These are phyloP conservation scores for Solanum phureja DNA, from an alignment of 257 asterid species.

Conservation along the genomic window DNA sequence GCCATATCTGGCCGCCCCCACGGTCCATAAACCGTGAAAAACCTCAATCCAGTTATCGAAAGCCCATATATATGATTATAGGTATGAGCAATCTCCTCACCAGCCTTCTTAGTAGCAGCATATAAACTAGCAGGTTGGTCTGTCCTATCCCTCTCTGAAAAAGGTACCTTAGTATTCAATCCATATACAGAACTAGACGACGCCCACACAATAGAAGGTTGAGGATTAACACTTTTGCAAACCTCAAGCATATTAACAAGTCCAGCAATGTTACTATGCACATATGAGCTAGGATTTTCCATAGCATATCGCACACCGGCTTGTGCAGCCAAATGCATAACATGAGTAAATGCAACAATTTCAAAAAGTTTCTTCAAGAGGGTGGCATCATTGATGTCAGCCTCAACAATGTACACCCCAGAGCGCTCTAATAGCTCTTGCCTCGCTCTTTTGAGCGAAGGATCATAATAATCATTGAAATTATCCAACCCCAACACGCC, in stretches of 20 bases:
- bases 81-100: slow-evolving; percentile 9
- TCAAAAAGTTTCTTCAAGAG: slow-evolving; percentile 68
- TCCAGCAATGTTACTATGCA: slow-evolving; percentile 93
- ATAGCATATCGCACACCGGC: slow-evolving; percentile 95
- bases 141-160: slow-evolving; percentile 79
- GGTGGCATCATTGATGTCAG: slow-evolving; percentile 60
- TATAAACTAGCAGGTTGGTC: slow-evolving; percentile 92
- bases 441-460: slow-evolving; percentile 67
- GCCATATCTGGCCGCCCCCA: slow-evolving; percentile 23
- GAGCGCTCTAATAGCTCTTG: slow-evolving; percentile 63
- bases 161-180: slow-evolving; percentile 80
- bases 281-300: slow-evolving; percentile 94
- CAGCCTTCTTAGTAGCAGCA: slow-evolving; percentile 94
- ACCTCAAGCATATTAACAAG: slow-evolving; percentile 76
- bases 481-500: slow-evolving; percentile 84
- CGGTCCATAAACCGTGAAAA: slow-evolving; percentile 18
- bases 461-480: slow-evolving; percentile 82
- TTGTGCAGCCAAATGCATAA: slow-evolving; percentile 97
- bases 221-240: slow-evolving; percentile 77
- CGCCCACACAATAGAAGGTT: slow-evolving; percentile 95
- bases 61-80: slow-evolving; percentile 10
- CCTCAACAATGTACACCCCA: slow-evolving; percentile 92
- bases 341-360: slow-evolving; percentile 73
- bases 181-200: slow-evolving; percentile 95
- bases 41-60: slow-evolving; percentile 9